Base-by-base conservation (phyloP, 108 stramenopile genomes). In the Cyclotella cryptica region DNA sequence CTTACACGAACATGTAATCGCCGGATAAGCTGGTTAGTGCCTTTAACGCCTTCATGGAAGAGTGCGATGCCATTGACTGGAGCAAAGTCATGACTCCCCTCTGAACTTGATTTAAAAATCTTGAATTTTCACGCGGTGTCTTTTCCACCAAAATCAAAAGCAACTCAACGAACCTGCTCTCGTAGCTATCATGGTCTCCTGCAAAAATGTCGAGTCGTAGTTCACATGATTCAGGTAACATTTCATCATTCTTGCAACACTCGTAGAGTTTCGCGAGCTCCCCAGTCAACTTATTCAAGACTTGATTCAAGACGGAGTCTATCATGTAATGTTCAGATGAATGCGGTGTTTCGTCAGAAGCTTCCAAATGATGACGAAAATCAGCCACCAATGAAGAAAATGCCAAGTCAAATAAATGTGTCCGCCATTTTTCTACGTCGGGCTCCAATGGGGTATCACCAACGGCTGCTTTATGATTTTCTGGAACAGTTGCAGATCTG, bases 191-290 rank as follows among this genome's bases (percentile, higher is more conserved):
- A 35, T 71, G 58, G 19, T 84, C 62, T 68, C 72, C 72, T n/a
- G 83, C 41, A 52, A 57, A 26, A 30, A 83, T 77, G 45, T 82
- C 75, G 9, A 78, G 69, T 47, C 55, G 54, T 43, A 83, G 52
- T 62, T 71, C 40, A 47, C 60, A 63, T 29, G 44, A 47, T 64
- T 53, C 64, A 62, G 75, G 72, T 45, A 51, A 57, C 61, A 95
- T 87, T 65, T 96, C 95, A 43, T 90, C 71, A 58, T 84, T 70
- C 72, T 89, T 92, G 70, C 91, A 92, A 58, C 92, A 93, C 43
- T 93, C 95, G 64, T 93, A 96, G n/a, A 96, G 82, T 53, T 87
- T 89, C 21, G 81, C 66, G 18, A 96, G 84, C 39, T 89, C 88
- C 7, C 54, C 65, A 4, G 74, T 72, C 51, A 93, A 74, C 61